Evolutionary conservation across 2,329 filamentous ascomycete species (phyloP).

Genomic region (Sclerotinia trifoliorum): DNA sequence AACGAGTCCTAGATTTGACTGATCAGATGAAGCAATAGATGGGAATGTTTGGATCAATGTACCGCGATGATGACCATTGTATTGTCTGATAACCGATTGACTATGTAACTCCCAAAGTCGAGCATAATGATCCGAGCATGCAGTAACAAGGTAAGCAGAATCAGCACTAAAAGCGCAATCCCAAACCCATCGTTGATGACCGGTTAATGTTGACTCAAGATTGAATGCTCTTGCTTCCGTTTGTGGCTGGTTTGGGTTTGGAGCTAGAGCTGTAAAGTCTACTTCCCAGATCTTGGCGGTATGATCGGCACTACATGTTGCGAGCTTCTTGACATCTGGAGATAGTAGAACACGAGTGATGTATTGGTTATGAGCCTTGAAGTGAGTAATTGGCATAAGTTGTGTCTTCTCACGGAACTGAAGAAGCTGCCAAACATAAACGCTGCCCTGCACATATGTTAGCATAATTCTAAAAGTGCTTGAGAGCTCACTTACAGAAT

Average conservation of each 20-base stretch:
- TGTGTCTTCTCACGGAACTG: slow-evolving; percentile 67
- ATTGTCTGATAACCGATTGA: slow-evolving; percentile 70
- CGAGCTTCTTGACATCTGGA: slow-evolving; percentile 71
- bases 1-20: slow-evolving; percentile 42
- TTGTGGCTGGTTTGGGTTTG: slow-evolving; percentile 34
- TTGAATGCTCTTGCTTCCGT: slow-evolving; percentile 54
- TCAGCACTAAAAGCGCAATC: slow-evolving; percentile 76
- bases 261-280: slow-evolving; percentile 58
- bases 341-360: slow-evolving; percentile 73
- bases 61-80: slow-evolving; percentile 72
- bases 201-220: slow-evolving; percentile 66
- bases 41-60: slow-evolving; percentile 40
- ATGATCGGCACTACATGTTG: slow-evolving; percentile 73
- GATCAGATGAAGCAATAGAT: not conserved
- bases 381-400: slow-evolving; percentile 69
- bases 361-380: slow-evolving; percentile 70
- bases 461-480: slow-evolving; percentile 11
- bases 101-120: slow-evolving; percentile 69
- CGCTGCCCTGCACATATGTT: slow-evolving; percentile 68
- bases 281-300: slow-evolving; percentile 97
- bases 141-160: slow-evolving; percentile 70
- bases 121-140: slow-evolving; percentile 72
- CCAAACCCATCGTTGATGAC: slow-evolving; percentile 77
- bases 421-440: slow-evolving; percentile 94
- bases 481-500: slow-evolving; percentile 58